A percentile compares a stretch with the other conserved stretches of the same genome.
Evolutionary conservation across 768 basidiomycete species (phyloP).

Genomic region (Mycena galericulata): DNA sequence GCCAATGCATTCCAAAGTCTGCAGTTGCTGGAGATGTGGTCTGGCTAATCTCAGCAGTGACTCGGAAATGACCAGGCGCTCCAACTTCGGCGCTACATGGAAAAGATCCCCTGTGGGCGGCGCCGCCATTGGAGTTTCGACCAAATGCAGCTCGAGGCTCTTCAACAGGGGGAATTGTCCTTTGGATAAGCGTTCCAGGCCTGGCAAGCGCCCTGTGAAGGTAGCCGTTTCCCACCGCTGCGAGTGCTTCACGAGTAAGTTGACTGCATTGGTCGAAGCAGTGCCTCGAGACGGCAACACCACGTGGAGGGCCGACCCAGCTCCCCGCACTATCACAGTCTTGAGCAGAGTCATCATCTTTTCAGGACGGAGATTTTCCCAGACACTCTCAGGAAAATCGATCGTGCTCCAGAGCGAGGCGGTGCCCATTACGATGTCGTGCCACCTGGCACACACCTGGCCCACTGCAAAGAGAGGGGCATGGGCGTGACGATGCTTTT

Average conservation of each 20-base stretch:
- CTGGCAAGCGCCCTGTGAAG: constrained; percentile 12
- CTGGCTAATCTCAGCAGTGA: constrained; percentile 17
- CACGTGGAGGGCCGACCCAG: constrained; percentile 14
- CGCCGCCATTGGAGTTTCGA: no score
- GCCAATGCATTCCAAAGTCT: constrained; percentile 24
- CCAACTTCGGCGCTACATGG: no score
- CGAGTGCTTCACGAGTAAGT: no score
- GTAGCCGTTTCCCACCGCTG: constrained; percentile 19
- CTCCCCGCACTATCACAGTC: constrained; percentile 17
- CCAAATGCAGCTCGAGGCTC: no score
- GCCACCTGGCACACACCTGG: constrained; percentile 27
- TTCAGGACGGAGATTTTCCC: constrained; percentile 25
- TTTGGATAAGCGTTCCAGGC: constrained; percentile 18
- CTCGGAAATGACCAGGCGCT: constrained; percentile 21
- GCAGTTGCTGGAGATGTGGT: constrained; percentile 21
- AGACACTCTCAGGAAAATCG: constrained; percentile 23
- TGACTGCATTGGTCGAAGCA: constrained; percentile 18
- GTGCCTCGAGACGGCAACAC: constrained; percentile 12
- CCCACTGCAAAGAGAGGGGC: constrained; percentile 24
- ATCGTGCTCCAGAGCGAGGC: no score
- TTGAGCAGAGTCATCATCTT: constrained; percentile 23
- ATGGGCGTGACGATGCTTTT: constrained; percentile 26
- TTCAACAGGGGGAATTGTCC: no score
- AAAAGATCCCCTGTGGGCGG: no score
- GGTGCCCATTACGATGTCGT: constrained; percentile 27